Evolutionary conservation across 768 basidiomycete genomes (phyloP).

Genomic region (Boletus reticulatus): DNA sequence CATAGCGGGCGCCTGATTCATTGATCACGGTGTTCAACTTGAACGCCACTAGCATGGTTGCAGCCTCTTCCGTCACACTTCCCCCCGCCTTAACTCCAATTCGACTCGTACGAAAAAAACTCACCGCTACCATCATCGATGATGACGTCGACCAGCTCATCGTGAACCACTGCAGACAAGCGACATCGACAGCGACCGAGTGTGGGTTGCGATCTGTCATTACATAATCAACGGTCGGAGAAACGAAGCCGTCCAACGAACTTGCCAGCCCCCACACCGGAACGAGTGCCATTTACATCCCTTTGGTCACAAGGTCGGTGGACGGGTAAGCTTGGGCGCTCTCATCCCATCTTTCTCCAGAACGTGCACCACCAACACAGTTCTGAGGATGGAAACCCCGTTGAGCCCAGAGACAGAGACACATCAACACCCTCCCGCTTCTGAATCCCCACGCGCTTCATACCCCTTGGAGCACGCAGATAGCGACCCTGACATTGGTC

Average conservation of each 20-base stretch:
- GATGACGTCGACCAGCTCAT: no score
- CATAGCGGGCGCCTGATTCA: no score
- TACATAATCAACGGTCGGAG: slow-evolving; percentile 14
- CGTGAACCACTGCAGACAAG: no score
- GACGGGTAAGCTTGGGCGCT: background rate
- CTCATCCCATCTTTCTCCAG: background rate
- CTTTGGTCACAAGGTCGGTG: background rate
- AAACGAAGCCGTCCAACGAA: slow-evolving; percentile 2
- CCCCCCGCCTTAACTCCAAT: no score
- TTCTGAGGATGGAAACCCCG: slow-evolving; percentile 32
- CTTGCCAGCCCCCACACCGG: background rate
- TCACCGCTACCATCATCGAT: no score
- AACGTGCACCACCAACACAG: slow-evolving; percentile 1
- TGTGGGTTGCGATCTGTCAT: background rate
- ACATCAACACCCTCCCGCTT: slow-evolving; percentile 17
- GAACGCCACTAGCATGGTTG: no score
- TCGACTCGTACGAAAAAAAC: no score
- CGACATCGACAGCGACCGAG: background rate
- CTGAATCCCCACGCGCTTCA: no score
- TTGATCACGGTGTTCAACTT: no score
- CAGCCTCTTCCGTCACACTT: no score
- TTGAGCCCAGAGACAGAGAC: slow-evolving; percentile 56
- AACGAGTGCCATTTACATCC: no score
- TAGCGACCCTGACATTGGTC: slow-evolving; percentile 5
- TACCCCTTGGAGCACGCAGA: slow-evolving; percentile 3